Evolutionary conservation across 1,139 yeast species (phyloP), one percentile per base, ranked within the genome.

Genomic region (Saccharomyces pastorianus): DNA sequence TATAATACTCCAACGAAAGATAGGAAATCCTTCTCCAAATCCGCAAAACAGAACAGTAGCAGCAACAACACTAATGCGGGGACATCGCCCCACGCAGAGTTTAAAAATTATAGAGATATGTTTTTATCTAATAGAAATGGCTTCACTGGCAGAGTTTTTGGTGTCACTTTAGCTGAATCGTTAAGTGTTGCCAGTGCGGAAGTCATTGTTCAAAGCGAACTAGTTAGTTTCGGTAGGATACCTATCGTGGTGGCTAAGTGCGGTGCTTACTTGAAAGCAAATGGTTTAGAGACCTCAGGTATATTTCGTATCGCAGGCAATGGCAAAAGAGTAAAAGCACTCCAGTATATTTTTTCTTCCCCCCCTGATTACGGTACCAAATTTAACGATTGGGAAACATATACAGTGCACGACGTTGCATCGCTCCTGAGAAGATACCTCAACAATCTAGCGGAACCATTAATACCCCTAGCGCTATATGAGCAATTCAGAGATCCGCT

Each of bases 361-460:
- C 90, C 96, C 1, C 98, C 98, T 0, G 83, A 82, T 57, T 95
- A 84, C 67, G 99, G 99, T 26, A 82, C 89, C 56, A 87, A 85
- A 61, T 77, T 91, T 49, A 81, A 79, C 59, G 60, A 61, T 50
- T 93, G 99, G 99, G 89, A 87, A 53, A 84, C 84, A 47, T 93
- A 83, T 71, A 89, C 90, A 3, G 98, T 93, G n/a, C 99, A 95
- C 71, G 99, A 95, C 70, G 97, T 97, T 1, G 96, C 98, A 2
- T 88, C 95, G 29, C 77, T 93, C 38, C 78, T 93, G 56, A 78
- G 98, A 66, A 76, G 99, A 56, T 93, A 81, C 67, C 77, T 95
- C 59, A 89, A 91, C 67, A 85, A 91, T 48, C 77, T 93, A 55
- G 96, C 96, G 0, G 98, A 93, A 64, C 98, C 99, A 0, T 78